Percentiles rank a stretch among this genome's conserved stretches.
Conservation (phyloP, 106 monocot species). For the Phalaenopsis equestris region DNA sequence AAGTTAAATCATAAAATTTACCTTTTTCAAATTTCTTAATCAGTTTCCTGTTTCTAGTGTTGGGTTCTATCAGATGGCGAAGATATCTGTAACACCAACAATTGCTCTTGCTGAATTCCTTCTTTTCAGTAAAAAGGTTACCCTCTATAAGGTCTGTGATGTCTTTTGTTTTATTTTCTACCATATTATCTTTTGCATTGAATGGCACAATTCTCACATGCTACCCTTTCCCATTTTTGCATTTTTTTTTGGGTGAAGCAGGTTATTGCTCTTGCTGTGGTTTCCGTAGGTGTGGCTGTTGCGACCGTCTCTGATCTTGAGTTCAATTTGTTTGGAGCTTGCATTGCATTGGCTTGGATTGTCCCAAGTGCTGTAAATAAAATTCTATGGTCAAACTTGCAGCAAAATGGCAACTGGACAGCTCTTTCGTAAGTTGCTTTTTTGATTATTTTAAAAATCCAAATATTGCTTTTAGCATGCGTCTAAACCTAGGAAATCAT, state of each 20-base stretch:
- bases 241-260: conserved; percentile 19
- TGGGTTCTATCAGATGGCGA: conserved; percentile 98
- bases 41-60: conserved; percentile 43
- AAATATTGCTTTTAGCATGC: conserved; percentile 4
- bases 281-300: conserved; percentile 81
- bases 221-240: neutral
- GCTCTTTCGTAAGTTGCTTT: conserved; percentile 76
- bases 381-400: conserved; percentile 88
- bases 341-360: conserved; percentile 87
- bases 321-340: conserved; percentile 93
- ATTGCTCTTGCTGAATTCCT: conserved; percentile 92
- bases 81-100: conserved; percentile 92
- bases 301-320: conserved; percentile 88
- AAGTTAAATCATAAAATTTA: neutral
- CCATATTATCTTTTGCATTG: neutral
- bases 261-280: conserved; percentile 60
- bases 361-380: conserved; percentile 89
- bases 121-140: conserved; percentile 59
- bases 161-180: neutral
- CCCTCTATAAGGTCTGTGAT: conserved; percentile 49
- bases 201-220: neutral
- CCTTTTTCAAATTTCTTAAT: neutral
- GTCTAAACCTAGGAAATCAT: conserved; percentile 12
- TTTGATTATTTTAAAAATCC: neutral
- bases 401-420: conserved; percentile 90